phyloP scores from a whole-genome alignment of 1,139 yeast species.

The Scheffersomyces titani region DNA sequence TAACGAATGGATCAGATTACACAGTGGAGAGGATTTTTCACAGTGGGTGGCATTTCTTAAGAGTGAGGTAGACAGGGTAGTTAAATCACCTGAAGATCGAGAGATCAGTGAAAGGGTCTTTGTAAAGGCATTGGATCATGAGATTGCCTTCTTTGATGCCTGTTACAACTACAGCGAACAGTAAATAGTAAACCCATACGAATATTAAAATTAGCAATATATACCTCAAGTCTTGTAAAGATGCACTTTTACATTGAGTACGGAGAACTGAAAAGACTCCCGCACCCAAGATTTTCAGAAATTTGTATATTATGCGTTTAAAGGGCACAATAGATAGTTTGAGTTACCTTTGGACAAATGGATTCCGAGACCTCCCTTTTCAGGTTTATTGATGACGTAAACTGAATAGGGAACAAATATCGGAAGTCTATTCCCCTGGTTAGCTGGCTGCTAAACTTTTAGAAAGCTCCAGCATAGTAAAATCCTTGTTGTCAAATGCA shows the following conservation, averaged over 20 bases:
- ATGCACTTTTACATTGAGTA: background rate
- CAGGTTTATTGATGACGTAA: background rate
- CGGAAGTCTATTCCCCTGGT: background rate
- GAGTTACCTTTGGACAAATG: background rate
- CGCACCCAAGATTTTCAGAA: background rate
- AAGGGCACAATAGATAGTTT: background rate
- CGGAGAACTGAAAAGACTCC: background rate
- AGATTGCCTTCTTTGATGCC: constrained; percentile 46
- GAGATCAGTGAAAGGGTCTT: constrained; percentile 32
- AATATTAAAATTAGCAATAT: too few relatives aligned
- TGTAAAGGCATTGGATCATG: constrained; percentile 35
- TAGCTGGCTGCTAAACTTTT: background rate
- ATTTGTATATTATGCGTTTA: background rate
- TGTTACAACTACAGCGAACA: constrained; percentile 30
- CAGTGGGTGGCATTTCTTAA: constrained; percentile 49
- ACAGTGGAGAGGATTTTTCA: constrained; percentile 48
- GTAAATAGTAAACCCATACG: background rate
- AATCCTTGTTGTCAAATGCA: background rate
- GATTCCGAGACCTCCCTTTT: background rate
- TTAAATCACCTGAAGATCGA: constrained; percentile 13
- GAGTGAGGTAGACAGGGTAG: constrained; percentile 44
- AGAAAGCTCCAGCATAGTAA: background rate
- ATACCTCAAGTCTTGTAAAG: background rate
- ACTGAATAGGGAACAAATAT: background rate
- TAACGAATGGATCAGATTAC: constrained; percentile 54